Conservation (phyloP, 352 stramenopile genomes). For the Phytophthora hybrid region DNA sequence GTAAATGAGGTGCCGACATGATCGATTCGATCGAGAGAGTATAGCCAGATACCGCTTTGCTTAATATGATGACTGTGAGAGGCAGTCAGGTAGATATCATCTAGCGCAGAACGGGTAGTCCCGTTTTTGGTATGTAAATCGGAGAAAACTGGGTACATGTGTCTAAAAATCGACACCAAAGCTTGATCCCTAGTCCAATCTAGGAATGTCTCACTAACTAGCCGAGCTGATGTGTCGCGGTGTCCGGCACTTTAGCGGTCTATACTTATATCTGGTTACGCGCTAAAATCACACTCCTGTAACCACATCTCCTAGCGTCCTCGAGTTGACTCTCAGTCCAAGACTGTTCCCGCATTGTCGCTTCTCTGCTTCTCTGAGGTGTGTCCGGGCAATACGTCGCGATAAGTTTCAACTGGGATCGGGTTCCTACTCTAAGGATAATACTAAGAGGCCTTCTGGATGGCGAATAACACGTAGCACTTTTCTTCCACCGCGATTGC, state of each 20-base stretch:
- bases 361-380: background rate
- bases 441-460: slow-evolving; percentile 3
- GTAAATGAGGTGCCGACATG: slow-evolving; percentile 1
- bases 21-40: background rate
- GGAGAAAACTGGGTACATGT: background rate
- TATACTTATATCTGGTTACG: background rate
- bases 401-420: background rate
- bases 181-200: background rate
- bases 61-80: background rate
- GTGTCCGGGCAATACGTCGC: slow-evolving; percentile 8
- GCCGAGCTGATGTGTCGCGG: background rate
- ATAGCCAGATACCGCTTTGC: slow-evolving; percentile 9
- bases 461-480: slow-evolving; percentile 3
- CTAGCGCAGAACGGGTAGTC: background rate
- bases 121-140: slow-evolving; percentile 5
- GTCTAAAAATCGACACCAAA: slow-evolving; percentile 1
- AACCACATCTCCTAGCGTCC: background rate
- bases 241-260: background rate
- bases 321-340: slow-evolving; percentile 1
- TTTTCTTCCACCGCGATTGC: slow-evolving; percentile 4
- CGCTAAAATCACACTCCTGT: background rate
- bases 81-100: slow-evolving; percentile 8
- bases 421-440: background rate
- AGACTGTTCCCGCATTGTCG: background rate
- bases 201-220: background rate